Conservation (phyloP, 1,284 basidiomycete species). For the Mycosarcoma mackinlayi region DNA sequence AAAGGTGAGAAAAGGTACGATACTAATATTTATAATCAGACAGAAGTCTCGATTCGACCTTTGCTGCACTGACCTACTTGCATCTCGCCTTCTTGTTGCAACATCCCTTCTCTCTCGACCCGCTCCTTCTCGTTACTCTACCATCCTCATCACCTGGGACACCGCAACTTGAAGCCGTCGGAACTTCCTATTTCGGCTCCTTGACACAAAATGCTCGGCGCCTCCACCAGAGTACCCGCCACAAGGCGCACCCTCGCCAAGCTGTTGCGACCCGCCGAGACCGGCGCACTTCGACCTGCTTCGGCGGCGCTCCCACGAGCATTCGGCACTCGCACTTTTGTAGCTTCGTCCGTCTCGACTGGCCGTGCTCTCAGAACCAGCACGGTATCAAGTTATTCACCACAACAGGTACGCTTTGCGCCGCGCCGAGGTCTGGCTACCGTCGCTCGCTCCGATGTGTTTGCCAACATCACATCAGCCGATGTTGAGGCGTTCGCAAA, state of each 20-base stretch:
- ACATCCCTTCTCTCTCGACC: not conserved
- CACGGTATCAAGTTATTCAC: not conserved
- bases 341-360: constrained; percentile 15
- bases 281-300: constrained; percentile 10
- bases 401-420: not conserved
- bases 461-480: constrained; percentile 70
- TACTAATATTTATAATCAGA: too few relatives aligned
- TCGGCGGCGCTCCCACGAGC: constrained; percentile 17
- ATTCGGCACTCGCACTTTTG: constrained; percentile 28
- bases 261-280: constrained; percentile 17
- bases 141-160: too few relatives aligned
- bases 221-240: constrained; percentile 21
- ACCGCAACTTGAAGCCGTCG: not conserved
- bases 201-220: constrained; percentile 15
- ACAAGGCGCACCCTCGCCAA: constrained; percentile 23
- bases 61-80: too few relatives aligned
- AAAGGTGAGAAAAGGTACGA: constrained; percentile 25
- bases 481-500: constrained; percentile 71
- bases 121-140: not conserved
- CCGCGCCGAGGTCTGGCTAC: constrained; percentile 61
- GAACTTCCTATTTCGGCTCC: not conserved
- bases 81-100: too few relatives aligned
- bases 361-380: not conserved
- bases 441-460: constrained; percentile 73
- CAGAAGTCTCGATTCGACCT: too few relatives aligned